Base-by-base conservation (phyloP, 2,329 filamentous ascomycete species). In the Talaromyces sp. region DNA sequence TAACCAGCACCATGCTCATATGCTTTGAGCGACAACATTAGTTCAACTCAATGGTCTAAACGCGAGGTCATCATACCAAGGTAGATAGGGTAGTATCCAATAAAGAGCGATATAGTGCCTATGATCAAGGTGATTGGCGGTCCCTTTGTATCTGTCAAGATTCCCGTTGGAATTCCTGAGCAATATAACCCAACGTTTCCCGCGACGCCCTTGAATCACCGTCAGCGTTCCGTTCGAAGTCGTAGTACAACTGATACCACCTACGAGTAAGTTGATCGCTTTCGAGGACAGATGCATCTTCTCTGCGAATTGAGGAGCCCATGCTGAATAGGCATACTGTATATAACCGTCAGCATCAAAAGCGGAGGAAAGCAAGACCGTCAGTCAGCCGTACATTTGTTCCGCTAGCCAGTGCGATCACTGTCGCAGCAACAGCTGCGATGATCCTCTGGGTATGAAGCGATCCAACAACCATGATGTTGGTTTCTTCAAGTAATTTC, bases 291-390 rank as follows among this genome's bases (percentile, higher is more conserved):
- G 85, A 73, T 89, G 87, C 69, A 99, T 82, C 68, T 86, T 88
- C 70, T 96, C 88, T 56, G 93, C 92, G 73, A 97, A 97, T 77
- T 97, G 93, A 23, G 95, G 95, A 14, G 91, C 92, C 93, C 95
- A 99, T 77, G 94, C 94, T 60, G 92, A 97, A 78, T 97, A 99
- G 72, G 93, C 94, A 85, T 99, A 98, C 92, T 97, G 72, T 56
- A 57, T 40, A 36, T 56, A 54, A 56, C 47, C 36, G 57, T 60
- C 53, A 33, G 54, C 53, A 34, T 28, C 54, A 42, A 36, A 60
- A 54, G 18, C 4, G 31, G 44, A 40, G 31, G 14, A 27, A n/a
- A 14, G 36, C 52, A 14, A 16, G 36, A 27, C 30, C 28, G 18
- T 36, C 10, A 36, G 36, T 40, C 31, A 33, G 56, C 52, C 62